Conservation (phyloP, 208 protist genomes). For the Wallacemonas sp. region DNA sequence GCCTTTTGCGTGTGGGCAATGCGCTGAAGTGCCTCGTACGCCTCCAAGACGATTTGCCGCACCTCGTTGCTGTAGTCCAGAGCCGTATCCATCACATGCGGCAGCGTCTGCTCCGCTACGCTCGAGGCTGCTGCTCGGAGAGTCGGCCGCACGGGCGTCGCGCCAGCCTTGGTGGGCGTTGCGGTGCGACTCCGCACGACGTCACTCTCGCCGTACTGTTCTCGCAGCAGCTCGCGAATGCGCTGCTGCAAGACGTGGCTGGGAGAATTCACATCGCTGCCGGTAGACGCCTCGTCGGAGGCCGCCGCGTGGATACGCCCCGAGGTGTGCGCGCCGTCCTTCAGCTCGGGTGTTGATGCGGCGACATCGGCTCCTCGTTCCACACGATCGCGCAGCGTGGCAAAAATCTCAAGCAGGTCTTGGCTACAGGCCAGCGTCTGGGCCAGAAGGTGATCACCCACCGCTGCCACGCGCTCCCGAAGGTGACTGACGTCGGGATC, state of each 20-base stretch:
- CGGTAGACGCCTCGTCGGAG: background rate
- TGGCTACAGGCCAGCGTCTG: constrained; percentile 50
- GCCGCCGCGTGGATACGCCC: background rate
- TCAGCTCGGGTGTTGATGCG: background rate
- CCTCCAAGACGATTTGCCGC: constrained; percentile 43
- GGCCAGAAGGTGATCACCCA: constrained; percentile 38
- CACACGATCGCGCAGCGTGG: constrained; percentile 39
- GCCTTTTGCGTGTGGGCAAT: constrained; percentile 15
- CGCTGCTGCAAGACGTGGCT: constrained; percentile 3
- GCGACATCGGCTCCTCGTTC: background rate
- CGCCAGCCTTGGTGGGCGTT: background rate
- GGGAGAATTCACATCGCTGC: background rate
- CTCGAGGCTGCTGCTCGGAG: background rate
- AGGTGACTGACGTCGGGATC: constrained; percentile 16
- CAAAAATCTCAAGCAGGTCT: constrained; percentile 65
- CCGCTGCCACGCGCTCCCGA: constrained; percentile 33
- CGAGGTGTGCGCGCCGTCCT: background rate
- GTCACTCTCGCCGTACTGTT: constrained; percentile 22
- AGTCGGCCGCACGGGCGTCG: background rate
- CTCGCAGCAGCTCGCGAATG: constrained; percentile 17
- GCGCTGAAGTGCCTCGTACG: constrained; percentile 30
- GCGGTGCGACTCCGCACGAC: background rate
- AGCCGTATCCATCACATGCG: constrained; percentile 64
- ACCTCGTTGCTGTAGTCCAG: constrained; percentile 76
- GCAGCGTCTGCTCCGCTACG: constrained; percentile 18